A percentile compares a stretch with the other conserved stretches of the same genome.
phyloP scores from a whole-genome alignment of 202 grass and related monocot species.

The Schoenoplectus triqueter region DNA sequence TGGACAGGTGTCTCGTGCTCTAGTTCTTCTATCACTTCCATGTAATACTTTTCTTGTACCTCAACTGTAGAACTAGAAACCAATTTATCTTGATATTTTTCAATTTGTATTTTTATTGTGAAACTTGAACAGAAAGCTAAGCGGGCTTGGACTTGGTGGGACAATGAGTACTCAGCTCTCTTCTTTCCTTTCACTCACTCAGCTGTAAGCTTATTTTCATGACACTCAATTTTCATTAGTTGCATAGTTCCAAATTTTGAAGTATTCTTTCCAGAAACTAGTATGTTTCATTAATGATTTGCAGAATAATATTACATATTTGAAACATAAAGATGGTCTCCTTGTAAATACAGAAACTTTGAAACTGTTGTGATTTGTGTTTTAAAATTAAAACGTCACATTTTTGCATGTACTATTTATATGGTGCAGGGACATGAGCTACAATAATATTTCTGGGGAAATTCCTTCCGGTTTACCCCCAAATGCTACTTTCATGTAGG shows the following conservation, averaged over 20 bases:
- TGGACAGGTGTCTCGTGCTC: constrained; percentile 76
- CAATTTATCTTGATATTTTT: constrained; percentile 23
- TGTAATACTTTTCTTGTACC: constrained; percentile 56
- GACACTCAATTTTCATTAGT: neutral
- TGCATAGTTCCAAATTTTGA: neutral
- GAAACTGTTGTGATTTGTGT: neutral
- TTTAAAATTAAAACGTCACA: neutral
- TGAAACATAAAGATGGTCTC: neutral
- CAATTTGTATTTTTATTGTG: constrained; percentile 33
- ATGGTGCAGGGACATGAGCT: constrained; percentile 71
- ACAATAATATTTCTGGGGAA: constrained; percentile 78
- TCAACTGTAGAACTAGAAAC: constrained; percentile 12
- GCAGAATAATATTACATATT: neutral
- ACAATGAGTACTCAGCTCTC: constrained; percentile 66
- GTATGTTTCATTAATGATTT: neutral
- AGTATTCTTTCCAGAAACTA: neutral
- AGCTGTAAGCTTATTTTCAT: constrained; percentile 55
- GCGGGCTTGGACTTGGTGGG: constrained; percentile 74
- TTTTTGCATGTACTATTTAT: constrained; percentile 23
- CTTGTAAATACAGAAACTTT: neutral
- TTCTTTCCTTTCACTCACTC: constrained; percentile 69
- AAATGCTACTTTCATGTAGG: constrained; percentile 76
- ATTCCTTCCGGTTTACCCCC: constrained; percentile 80
- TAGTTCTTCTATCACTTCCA: constrained; percentile 52
- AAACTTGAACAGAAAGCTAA: constrained; percentile 66